Conservation (phyloP, 257 asterid species). For the Fraxinus excelsior region DNA sequence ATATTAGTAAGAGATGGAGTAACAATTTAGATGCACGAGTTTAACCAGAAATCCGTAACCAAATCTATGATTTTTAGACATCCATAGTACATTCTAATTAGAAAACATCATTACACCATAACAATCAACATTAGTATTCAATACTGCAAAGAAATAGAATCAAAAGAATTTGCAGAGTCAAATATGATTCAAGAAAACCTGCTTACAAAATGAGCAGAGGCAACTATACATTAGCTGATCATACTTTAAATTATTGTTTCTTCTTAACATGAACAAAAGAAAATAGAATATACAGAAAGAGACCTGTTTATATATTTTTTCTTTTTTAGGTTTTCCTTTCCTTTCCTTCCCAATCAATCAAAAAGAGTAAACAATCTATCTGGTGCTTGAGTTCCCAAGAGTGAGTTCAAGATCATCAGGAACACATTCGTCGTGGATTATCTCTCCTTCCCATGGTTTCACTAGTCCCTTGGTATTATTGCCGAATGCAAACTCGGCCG, state of each 20-base stretch:
- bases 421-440: conserved; percentile 73
- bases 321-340: too few species aligned
- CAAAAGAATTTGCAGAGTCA: too few species aligned
- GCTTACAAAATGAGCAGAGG: not conserved
- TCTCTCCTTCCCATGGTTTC: conserved; percentile 95
- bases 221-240: not conserved
- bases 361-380: conserved; percentile 30
- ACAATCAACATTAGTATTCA: not conserved
- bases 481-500: conserved; percentile 74
- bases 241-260: not conserved
- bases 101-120: not conserved
- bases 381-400: conserved; percentile 67
- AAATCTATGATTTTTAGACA: not conserved
- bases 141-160: too few species aligned
- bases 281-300: not conserved
- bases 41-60: not conserved
- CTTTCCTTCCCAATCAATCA: not conserved
- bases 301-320: not conserved
- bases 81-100: too few species aligned
- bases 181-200: not conserved
- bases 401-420: conserved; percentile 87
- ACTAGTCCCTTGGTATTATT: conserved; percentile 50
- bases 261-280: not conserved
- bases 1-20: too few species aligned
- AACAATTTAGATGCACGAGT: not conserved